A percentile compares a stretch with the other conserved stretches of the same genome.
These are phyloP conservation scores for Aquanectria penicillioides DNA, from an alignment of 2,329 filamentous ascomycete genomes.

Conservation along the genomic window DNA sequence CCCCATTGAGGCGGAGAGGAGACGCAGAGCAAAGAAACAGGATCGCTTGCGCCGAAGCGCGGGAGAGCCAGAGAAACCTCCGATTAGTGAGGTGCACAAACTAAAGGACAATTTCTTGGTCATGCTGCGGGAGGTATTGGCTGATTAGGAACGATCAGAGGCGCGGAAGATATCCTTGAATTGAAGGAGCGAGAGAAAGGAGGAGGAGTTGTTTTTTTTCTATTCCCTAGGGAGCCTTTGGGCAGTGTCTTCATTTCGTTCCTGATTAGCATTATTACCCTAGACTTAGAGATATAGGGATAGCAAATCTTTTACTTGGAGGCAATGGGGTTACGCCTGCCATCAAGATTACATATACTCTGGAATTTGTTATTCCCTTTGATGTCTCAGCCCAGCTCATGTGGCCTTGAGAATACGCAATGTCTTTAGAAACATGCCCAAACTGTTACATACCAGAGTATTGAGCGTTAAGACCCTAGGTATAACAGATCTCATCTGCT, in stretches of 20 bases:
- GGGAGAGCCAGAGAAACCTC: conserved; percentile 85
- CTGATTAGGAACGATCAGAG: conserved; percentile 63
- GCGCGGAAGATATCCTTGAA: conserved; percentile 30
- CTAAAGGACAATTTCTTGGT: conserved; percentile 81
- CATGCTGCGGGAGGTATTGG: conserved; percentile 85
- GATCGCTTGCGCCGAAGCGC: conserved; percentile 83
- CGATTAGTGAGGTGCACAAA: conserved; percentile 81
- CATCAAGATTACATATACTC: too few species aligned
- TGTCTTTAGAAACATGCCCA: too few species aligned
- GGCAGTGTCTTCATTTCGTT: not conserved
- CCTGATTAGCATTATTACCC: not conserved
- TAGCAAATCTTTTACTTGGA: not conserved
- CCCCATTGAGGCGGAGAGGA: conserved; percentile 87
- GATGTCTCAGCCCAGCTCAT: too few species aligned
- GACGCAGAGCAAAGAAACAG: conserved; percentile 78
- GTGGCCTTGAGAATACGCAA: too few species aligned
- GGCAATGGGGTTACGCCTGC: too few species aligned
- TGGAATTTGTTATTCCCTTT: not conserved
- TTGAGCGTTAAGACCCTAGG: too few species aligned
- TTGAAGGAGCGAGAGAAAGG: too few species aligned
- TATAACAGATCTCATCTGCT: too few species aligned
- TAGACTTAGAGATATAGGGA: not conserved
- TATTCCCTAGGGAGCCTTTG: not conserved
- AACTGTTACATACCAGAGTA: too few species aligned
- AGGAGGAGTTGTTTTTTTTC: conserved; percentile 12